Base-by-base conservation (phyloP, 164 flowering plant genomes). In the Pachysandra terminalis region DNA sequence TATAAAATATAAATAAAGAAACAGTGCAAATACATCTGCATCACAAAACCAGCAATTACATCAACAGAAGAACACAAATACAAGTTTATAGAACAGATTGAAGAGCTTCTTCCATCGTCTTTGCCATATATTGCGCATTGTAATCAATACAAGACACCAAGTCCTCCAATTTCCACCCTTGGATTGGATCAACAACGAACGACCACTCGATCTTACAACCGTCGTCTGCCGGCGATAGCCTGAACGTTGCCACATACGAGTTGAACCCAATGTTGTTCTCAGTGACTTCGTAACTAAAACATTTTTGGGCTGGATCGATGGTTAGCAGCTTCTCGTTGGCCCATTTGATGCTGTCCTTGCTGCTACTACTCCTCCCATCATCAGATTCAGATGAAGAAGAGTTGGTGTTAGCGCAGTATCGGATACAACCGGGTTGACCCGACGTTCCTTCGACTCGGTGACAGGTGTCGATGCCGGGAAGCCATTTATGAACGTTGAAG, bases 261-360 rank as follows among this genome's bases (percentile, higher is more conserved):
- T 56, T 56, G 59, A 56, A 15, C 21, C 59, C 25, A 0, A 14
- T 56, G 28, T 56, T 56, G 27, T 22, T 25, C 21, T 56, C 59
- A 15, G 21, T 14, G 13, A 56, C 16, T 15, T 23, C 25, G 27
- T 56, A 56, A 25, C 59, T 56, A 22, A 56, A 56, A 23, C 59
- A 56, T 8, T 25, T 25, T 5, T 56, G 2, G 59, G 21, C 21
- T 56, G 59, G 25, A 25, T 56, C 59, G 23, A 56, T 56, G 0
- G 9, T 25, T 3, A 70, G 37, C 45, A 70, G 67, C 61, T 59
- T 70, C 73, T 70, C 73, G 17, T 63, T 63, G 37, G 40, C 67
- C 73, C 73, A 70, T 19, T 25, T 55, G 27, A 21, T 49, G 15
- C 54, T 22, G 21, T 58, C 35, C 32, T 49, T 64, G n/a, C 13